Evolutionary conservation across 805 yeast species (phyloP), one percentile per base, ranked within the genome.

Genomic region (Nakazawaea pomicola): DNA sequence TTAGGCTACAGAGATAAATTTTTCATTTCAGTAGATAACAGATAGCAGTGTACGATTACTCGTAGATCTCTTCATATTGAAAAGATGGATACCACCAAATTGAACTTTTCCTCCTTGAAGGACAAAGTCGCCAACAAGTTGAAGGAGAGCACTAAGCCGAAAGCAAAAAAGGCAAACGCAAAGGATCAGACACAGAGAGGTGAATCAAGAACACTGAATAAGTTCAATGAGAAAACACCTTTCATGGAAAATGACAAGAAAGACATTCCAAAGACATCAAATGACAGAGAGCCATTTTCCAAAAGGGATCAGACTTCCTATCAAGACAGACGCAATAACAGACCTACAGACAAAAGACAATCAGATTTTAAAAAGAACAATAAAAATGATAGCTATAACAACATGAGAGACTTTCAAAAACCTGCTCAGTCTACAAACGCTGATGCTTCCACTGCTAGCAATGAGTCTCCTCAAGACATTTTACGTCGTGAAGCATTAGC

Each of bases 401-500:
- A 18, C 50, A 45, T 19, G 47, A 46, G 6, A 38, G 33, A 27
- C 21, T 28, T 19, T 24, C 29, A 29, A 19, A 17, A 24, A 19
- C 20, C 29, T 14, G 28, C 19, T 6, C 35, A 29, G 14, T 33
- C 28, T 28, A 16, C 27, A n/a, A n/a, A n/a, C n/a, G n/a, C n/a
- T n/a, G n/a, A n/a, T n/a, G n/a, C n/a, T n/a, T n/a, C n/a, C n/a
- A n/a, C n/a, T n/a, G n/a, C n/a, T n/a, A n/a, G n/a, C n/a, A n/a
- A n/a, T 24, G 46, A 29, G 27, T 19, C 36, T 9, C 46, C 45
- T 15, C 55, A 44, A n/a, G 72, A 64, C 3, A 44, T 65, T 2
- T 58, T 86, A 36, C 78, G 83, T 50, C 76, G 79, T 46, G 95
- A 83, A 63, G 95, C 95, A 2, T 57, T 80, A 11, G 80, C 80